Evolutionary conservation across 768 basidiomycete species (phyloP).

Genomic region (Exidia glandulosa): DNA sequence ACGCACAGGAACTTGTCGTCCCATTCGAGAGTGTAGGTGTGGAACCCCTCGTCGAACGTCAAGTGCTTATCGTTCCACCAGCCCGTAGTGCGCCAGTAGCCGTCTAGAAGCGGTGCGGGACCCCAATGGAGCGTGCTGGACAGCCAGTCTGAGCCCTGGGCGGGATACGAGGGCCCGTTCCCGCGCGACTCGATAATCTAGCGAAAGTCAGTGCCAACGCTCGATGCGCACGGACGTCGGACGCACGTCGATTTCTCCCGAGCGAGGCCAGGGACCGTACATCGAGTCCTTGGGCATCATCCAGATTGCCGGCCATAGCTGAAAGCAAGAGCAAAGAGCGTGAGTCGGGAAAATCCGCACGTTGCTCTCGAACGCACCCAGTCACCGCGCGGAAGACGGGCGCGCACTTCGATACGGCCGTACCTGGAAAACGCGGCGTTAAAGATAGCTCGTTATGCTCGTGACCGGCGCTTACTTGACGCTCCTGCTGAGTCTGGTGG

Average conservation of each 20-base stretch:
- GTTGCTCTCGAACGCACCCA: conserved; percentile 13
- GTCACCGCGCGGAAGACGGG: conserved; percentile 19
- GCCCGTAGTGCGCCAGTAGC: conserved; percentile 21
- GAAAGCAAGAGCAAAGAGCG: no score
- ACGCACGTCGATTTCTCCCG: conserved; percentile 27
- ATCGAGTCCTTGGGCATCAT: conserved; percentile 60
- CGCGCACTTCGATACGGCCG: conserved; percentile 28
- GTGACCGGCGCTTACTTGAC: conserved; percentile 8
- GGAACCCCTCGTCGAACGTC: conserved; percentile 22
- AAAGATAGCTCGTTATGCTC: neutral
- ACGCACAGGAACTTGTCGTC: conserved; percentile 25
- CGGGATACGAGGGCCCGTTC: conserved; percentile 45
- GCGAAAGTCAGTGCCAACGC: no score
- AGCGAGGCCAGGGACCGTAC: conserved; percentile 40
- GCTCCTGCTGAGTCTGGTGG: conserved; percentile 31
- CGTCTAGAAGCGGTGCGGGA: conserved; percentile 46
- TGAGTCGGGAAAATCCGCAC: neutral
- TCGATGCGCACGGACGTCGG: neutral
- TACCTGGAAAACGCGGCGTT: conserved; percentile 13
- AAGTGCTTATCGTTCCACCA: conserved; percentile 18
- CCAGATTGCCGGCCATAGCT: conserved; percentile 66
- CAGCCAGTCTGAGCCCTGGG: conserved; percentile 52
- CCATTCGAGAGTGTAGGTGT: conserved; percentile 29
- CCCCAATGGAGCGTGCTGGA: conserved; percentile 70
- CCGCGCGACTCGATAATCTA: conserved; percentile 50